phyloP scores from a whole-genome alignment of 192 early-diverging fungal genomes.

The Chytriomyces sp. region DNA sequence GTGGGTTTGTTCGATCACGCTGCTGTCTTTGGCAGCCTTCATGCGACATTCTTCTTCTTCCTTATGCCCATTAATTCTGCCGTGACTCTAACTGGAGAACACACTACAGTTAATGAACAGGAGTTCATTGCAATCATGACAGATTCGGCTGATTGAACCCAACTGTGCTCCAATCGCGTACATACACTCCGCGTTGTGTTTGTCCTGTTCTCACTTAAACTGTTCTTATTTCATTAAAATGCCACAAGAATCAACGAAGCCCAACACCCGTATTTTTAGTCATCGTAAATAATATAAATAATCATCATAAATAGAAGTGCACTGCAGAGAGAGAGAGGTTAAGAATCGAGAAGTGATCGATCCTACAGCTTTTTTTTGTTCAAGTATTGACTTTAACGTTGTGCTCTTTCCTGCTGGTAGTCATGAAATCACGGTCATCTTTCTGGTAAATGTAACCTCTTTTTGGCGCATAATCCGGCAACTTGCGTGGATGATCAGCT shows the following conservation, averaged over 20 bases:
- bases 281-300: no score
- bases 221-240: background rate
- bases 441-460: slow-evolving; percentile 36
- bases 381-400: background rate
- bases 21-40: background rate
- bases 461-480: slow-evolving; percentile 49
- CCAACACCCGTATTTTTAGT: no score
- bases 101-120: slow-evolving; percentile 73
- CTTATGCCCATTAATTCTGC: background rate
- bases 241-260: no score
- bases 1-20: background rate
- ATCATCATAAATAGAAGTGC: no score
- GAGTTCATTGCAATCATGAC: slow-evolving; percentile 86
- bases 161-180: background rate
- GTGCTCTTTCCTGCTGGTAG: slow-evolving; percentile 38
- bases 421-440: slow-evolving; percentile 55
- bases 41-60: slow-evolving; percentile 16
- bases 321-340: no score
- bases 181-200: background rate
- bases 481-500: background rate
- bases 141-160: slow-evolving; percentile 53
- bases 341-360: no score
- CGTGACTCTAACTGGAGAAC: slow-evolving; percentile 1
- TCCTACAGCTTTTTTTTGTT: no score
- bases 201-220: background rate